Evolutionary conservation across 2,329 filamentous ascomycete species (phyloP).

Genomic region (Clarireedia sp.): DNA sequence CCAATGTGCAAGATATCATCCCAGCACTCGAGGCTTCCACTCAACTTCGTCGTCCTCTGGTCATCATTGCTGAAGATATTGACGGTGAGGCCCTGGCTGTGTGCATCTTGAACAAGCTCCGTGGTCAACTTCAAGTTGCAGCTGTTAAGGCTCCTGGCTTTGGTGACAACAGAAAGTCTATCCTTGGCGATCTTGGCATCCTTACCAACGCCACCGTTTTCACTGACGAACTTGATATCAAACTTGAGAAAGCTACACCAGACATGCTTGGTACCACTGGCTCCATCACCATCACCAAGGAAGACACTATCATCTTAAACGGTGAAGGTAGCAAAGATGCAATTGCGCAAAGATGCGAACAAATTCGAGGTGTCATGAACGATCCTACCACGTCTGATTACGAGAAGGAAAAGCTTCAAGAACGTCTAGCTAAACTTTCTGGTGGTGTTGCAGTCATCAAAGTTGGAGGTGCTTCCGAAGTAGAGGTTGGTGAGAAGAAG

Average conservation of each 20-base stretch:
- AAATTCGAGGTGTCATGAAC: slow-evolving; percentile 94
- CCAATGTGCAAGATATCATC: slow-evolving; percentile 96
- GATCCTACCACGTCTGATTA: slow-evolving; percentile 96
- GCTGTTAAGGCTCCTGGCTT: slow-evolving; percentile 99
- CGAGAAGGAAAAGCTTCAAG: slow-evolving; percentile 99
- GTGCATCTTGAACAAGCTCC: slow-evolving; percentile 99
- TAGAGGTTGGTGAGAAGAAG: slow-evolving; percentile 99
- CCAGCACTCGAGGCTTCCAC: slow-evolving; percentile 96
- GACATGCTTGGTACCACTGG: slow-evolving; percentile 96
- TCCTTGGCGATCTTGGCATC: slow-evolving; percentile 91
- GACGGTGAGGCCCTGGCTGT: slow-evolving; percentile 97
- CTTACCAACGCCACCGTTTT: slow-evolving; percentile 97
- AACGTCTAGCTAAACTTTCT: slow-evolving; percentile 98
- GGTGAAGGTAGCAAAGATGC: slow-evolving; percentile 91
- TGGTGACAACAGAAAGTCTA: slow-evolving; percentile 99
- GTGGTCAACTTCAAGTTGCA: slow-evolving; percentile 95
- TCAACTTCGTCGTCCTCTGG: slow-evolving; percentile 85
- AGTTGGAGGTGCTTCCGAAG: slow-evolving; percentile 94
- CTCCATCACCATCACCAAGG: slow-evolving; percentile 99
- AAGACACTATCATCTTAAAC: slow-evolving; percentile 98
- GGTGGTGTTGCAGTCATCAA: slow-evolving; percentile 99
- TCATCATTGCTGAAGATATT: slow-evolving; percentile 99
- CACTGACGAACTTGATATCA: slow-evolving; percentile 95
- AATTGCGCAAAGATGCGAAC: slow-evolving; percentile 93
- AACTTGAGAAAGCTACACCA: slow-evolving; percentile 94